Conservation (phyloP, 345 rosid species). For the Syzygium aqueum region DNA sequence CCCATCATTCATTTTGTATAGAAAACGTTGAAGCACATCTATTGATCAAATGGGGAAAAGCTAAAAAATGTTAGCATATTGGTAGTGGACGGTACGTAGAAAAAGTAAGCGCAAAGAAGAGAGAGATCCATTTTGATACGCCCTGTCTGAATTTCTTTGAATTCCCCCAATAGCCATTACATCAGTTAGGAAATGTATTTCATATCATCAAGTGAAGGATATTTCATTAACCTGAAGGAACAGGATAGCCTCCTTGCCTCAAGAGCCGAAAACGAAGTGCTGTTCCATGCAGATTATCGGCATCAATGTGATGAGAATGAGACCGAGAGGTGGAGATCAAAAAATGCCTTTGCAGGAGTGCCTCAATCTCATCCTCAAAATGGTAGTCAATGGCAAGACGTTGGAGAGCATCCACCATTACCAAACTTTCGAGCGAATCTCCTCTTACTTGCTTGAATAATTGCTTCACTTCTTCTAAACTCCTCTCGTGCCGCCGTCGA, state of each 20-base stretch:
- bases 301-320: background rate
- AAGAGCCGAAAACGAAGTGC: conserved; percentile 30
- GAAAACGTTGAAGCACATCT: conserved; percentile 24
- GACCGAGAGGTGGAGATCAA: background rate
- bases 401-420: conserved; percentile 5
- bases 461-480: background rate
- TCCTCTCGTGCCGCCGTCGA: background rate
- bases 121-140: background rate
- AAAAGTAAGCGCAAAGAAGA: background rate
- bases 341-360: background rate
- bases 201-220: background rate
- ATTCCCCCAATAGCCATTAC: background rate
- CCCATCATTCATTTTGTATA: background rate
- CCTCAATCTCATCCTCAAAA: background rate
- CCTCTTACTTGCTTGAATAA: background rate
- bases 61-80: background rate
- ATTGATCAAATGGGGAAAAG: background rate
- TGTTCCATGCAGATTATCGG: conserved; percentile 10
- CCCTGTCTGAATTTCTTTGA: background rate
- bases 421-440: background rate
- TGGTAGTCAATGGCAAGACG: background rate
- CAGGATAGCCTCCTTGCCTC: conserved; percentile 27
- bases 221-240: conserved; percentile 16
- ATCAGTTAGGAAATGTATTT: background rate
- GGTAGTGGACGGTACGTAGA: background rate